A percentile compares a stretch with the other conserved stretches of the same genome.
These are phyloP conservation scores for Geoglossum glabrum DNA, from an alignment of 495 filamentous ascomycete genomes.

Conservation along the genomic window DNA sequence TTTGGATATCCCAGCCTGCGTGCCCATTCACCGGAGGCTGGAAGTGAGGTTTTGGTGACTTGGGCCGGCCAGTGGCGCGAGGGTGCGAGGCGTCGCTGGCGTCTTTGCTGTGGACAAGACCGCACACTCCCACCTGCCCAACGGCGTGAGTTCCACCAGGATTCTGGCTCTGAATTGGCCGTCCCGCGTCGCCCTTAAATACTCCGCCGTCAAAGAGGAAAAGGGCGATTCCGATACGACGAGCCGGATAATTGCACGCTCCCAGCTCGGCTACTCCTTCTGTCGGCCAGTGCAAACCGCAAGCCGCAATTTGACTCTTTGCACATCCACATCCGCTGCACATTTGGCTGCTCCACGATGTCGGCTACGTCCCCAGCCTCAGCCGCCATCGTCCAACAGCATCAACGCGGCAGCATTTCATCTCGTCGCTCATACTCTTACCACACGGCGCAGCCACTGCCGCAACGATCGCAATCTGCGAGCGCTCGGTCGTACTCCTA, in stretches of 20 bases:
- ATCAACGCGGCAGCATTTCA: slow-evolving; percentile 28
- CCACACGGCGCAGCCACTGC: slow-evolving; percentile 27
- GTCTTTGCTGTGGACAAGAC: neutral
- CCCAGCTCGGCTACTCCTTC: neutral
- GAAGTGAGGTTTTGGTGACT: neutral
- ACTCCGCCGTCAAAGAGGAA: neutral
- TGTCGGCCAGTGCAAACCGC: neutral
- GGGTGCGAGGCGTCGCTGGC: neutral
- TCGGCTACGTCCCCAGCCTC: slow-evolving; percentile 29
- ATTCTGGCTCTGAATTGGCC: neutral
- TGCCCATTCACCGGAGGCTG: neutral
- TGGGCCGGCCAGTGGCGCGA: neutral
- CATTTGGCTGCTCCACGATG: slow-evolving; percentile 21
- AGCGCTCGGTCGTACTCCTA: slow-evolving; percentile 31
- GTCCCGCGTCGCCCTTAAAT: neutral
- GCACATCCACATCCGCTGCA: too few relatives aligned
- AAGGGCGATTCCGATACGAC: neutral
- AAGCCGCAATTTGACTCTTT: slow-evolving; percentile 1
- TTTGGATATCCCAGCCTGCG: neutral
- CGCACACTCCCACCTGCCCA: neutral
- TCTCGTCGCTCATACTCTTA: slow-evolving; percentile 27
- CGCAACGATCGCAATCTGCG: slow-evolving; percentile 36
- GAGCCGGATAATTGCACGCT: neutral
- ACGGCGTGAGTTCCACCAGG: neutral
- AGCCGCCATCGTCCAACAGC: slow-evolving; percentile 23